Conservation (phyloP, 2,329 filamentous ascomycete species). For the Ascochyta lentis region DNA sequence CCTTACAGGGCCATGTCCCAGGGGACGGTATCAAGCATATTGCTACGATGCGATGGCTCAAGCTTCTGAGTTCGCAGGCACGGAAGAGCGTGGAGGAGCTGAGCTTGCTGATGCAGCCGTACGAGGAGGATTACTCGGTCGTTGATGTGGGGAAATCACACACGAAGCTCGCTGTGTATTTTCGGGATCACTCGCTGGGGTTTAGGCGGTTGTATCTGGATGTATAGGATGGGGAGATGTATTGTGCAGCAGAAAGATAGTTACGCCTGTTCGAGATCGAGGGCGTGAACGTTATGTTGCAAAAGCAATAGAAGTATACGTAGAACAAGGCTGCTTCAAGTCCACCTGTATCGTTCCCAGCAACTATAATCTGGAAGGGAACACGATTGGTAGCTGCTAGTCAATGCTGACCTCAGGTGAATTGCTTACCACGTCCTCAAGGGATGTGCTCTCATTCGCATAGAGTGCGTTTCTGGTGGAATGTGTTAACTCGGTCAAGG, state of each 20-base stretch:
- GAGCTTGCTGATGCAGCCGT: conserved; percentile 34
- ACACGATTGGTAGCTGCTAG: neutral
- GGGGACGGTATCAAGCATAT: conserved; percentile 44
- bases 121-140: conserved; percentile 38
- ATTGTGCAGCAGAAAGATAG: neutral
- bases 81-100: conserved; percentile 28
- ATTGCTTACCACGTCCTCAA: no score
- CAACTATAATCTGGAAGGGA: neutral
- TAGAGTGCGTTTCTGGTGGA: no score
- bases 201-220: conserved; percentile 28
- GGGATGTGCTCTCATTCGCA: no score
- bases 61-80: conserved; percentile 20
- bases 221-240: conserved; percentile 17
- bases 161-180: conserved; percentile 23
- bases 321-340: neutral
- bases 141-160: conserved; percentile 24
- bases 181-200: conserved; percentile 19
- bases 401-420: no score
- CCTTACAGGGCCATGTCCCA: conserved; percentile 38
- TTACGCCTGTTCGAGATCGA: neutral
- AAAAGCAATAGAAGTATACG: neutral
- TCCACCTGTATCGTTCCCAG: neutral
- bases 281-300: neutral
- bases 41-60: conserved; percentile 37
- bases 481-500: no score